Base-by-base conservation (phyloP, 495 filamentous ascomycete genomes). In the Podospora comata region DNA sequence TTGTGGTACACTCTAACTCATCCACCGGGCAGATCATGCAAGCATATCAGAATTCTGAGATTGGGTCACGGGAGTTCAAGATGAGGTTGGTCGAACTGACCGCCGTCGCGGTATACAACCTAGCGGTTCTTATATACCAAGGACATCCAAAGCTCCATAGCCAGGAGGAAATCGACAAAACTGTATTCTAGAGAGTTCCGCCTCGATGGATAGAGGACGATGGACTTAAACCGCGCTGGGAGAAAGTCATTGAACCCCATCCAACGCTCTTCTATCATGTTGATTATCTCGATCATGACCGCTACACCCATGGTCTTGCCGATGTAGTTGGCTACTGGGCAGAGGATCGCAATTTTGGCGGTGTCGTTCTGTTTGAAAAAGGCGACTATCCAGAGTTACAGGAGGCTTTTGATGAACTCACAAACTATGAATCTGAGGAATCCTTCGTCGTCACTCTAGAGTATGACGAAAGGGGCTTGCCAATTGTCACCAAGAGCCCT, bases 321-420 rank as follows among this genome's bases (percentile, higher is more conserved):
- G 67, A 68, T 60, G 62, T 68, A 1, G 67, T 61, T 6, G 62
- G 55, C 2, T 68, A 68, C 57, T 68, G 67, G 67, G 67, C 67
- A 2, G 62, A 68, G 13, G 62, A 68, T 28, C 62, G 67, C 2
- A 65, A 65, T 9, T 19, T 68, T 11, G 67, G 67, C 0, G 67
- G 67, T 6, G 13, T 65, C 16, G 44, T 28, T 2, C 2, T 56
- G 5, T 65, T 65, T 18, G 67, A 65, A 5, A 54, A 62, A 23
- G 62, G 67, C 3, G 9, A 56, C n/a, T 67, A 63, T 58, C 66
- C 60, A n/a, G 60, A 67, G 16, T 39, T 48, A 48, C 15, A 48
- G 9, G 39, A 48, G 9, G 39, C 39, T 48, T 48, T 48, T 13
- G 9, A 48, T 3, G 9, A 48, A 48, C 7, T 48, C 9, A 48